phyloP scores from a whole-genome alignment of 495 filamentous ascomycete species.

The Extremus antarcticus region DNA sequence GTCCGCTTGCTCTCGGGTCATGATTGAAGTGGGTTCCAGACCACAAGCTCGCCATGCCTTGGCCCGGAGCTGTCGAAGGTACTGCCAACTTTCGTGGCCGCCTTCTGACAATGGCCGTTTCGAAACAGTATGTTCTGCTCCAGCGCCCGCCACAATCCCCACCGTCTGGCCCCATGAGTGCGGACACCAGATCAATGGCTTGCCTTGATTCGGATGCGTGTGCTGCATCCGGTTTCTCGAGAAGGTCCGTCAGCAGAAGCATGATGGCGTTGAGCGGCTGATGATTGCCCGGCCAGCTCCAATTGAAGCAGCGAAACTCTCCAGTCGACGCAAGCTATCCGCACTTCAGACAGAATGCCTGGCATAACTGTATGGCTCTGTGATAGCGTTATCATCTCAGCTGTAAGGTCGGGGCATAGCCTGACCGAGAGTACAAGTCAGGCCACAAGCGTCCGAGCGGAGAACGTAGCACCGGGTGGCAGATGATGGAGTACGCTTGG shows the following conservation, averaged over 20 bases:
- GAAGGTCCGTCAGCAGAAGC: constrained; percentile 8
- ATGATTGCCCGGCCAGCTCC: constrained; percentile 12
- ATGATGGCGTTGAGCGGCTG: constrained; percentile 9
- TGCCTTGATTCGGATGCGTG: background rate
- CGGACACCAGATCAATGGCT: constrained; percentile 8
- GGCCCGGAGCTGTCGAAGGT: constrained; percentile 6
- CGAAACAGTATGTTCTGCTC: background rate
- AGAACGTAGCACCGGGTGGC: constrained; percentile 2
- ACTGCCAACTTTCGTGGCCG: constrained; percentile 9
- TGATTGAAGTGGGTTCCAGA: constrained; percentile 1
- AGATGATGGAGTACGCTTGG: constrained; percentile 6
- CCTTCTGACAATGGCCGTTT: constrained; percentile 9
- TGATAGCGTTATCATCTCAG: background rate
- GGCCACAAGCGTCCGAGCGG: constrained; percentile 4
- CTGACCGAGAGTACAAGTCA: constrained; percentile 1
- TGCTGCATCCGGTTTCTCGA: constrained; percentile 1
- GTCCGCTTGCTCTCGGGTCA: constrained; percentile 6
- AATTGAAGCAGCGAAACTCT: constrained; percentile 7
- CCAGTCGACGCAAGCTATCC: constrained; percentile 4
- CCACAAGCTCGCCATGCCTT: constrained; percentile 10
- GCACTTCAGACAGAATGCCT: constrained; percentile 1
- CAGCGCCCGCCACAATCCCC: constrained; percentile 1
- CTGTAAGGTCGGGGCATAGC: background rate
- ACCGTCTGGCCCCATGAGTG: constrained; percentile 2
- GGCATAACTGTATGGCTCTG: constrained; percentile 9